Evolutionary conservation across 2,329 filamentous ascomycete species (phyloP).

Genomic region (Penicillium janthinellum): DNA sequence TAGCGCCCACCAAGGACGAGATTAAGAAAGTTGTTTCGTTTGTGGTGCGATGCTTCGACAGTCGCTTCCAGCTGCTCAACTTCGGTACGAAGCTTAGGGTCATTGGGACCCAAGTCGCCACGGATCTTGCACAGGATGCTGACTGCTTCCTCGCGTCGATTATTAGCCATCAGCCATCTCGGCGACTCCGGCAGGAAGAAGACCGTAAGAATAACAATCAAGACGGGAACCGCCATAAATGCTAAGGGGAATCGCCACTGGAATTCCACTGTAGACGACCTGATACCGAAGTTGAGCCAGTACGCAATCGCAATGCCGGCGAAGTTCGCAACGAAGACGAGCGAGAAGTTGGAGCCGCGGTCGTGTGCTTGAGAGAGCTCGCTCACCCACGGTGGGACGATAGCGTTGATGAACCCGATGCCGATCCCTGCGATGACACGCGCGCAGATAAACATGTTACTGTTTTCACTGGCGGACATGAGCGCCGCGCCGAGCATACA

Average conservation of each 20-base stretch:
- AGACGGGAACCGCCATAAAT: slow-evolving; percentile 31
- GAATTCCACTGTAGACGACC: slow-evolving; percentile 19
- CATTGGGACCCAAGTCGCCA: slow-evolving; percentile 35
- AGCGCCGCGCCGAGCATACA: slow-evolving; percentile 32
- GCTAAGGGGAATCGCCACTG: slow-evolving; percentile 35
- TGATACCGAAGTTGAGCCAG: slow-evolving; percentile 35
- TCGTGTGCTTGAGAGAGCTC: slow-evolving; percentile 30
- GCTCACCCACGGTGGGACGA: slow-evolving; percentile 32
- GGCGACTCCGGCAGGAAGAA: slow-evolving; percentile 51
- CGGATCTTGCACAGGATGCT: slow-evolving; percentile 38
- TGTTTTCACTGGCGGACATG: slow-evolving; percentile 17
- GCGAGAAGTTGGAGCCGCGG: slow-evolving; percentile 31
- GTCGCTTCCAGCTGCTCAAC: slow-evolving; percentile 47
- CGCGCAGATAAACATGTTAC: slow-evolving; percentile 35
- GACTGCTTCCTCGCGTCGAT: slow-evolving; percentile 35
- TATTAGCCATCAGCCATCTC: slow-evolving; percentile 45
- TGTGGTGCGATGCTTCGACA: slow-evolving; percentile 42
- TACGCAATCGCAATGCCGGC: slow-evolving; percentile 33
- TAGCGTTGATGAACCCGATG: slow-evolving; percentile 36
- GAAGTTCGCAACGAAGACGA: slow-evolving; percentile 34
- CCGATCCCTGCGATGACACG: slow-evolving; percentile 35
- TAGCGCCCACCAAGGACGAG: slow-evolving; percentile 40
- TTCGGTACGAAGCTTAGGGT: slow-evolving; percentile 38
- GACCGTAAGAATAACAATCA: slow-evolving; percentile 24
- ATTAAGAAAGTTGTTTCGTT: slow-evolving; percentile 44